Conservation (phyloP, 2,329 filamentous ascomycete species). For the Claviceps sp. region DNA sequence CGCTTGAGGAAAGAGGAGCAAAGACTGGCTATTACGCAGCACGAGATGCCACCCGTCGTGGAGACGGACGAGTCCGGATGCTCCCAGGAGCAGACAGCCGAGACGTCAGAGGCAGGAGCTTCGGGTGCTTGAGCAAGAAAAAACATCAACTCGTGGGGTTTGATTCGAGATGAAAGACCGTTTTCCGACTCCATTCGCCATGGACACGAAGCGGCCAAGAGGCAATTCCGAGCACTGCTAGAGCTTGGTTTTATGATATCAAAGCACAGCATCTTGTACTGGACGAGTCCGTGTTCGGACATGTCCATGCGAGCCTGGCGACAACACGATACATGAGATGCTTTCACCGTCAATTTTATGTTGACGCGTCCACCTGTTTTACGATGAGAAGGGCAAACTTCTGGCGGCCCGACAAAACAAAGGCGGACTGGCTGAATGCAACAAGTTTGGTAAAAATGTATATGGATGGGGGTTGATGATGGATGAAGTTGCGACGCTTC, state of each 20-base stretch:
- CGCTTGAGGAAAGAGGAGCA: conserved; percentile 69
- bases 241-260: conserved; percentile 3
- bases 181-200: not conserved
- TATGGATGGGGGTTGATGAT: not conserved
- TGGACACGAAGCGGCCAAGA: conserved; percentile 6
- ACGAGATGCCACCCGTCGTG: not conserved
- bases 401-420: not conserved
- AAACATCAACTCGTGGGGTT: not conserved
- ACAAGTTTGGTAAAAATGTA: not conserved
- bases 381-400: not conserved
- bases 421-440: not conserved
- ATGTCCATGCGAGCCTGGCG: not conserved
- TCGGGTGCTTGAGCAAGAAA: conserved; percentile 7
- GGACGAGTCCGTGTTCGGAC: not conserved
- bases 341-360: conserved; percentile 1
- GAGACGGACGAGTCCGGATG: not conserved
- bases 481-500: not conserved
- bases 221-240: conserved; percentile 16
- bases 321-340: not conserved
- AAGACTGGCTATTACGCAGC: conserved; percentile 26
- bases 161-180: not conserved
- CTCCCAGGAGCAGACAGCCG: conserved; percentile 4
- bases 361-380: not conserved
- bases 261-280: conserved; percentile 4
- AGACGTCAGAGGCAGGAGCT: conserved; percentile 2